phyloP scores from a whole-genome alignment of 192 early-diverging fungal genomes.

The Entomortierella chlamydospora region DNA sequence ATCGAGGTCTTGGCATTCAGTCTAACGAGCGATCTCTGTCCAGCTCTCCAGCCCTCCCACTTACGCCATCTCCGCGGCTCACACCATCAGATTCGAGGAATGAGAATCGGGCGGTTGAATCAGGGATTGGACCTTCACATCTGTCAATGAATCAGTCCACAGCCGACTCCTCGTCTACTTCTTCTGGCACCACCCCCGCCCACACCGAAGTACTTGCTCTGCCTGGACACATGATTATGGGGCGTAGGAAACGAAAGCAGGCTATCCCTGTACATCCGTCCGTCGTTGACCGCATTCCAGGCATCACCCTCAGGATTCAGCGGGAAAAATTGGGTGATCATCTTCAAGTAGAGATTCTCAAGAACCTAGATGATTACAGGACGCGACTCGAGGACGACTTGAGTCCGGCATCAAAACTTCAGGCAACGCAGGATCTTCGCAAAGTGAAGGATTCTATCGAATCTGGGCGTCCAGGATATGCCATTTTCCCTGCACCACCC shows the following conservation, averaged over 20 bases:
- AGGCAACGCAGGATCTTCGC: slow-evolving; percentile 33
- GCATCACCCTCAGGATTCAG: slow-evolving; percentile 46
- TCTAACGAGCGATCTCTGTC: slow-evolving; percentile 29
- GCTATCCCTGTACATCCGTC: slow-evolving; percentile 47
- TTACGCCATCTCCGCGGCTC: slow-evolving; percentile 35
- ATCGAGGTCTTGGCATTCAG: not conserved
- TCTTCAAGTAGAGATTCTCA: slow-evolving; percentile 50
- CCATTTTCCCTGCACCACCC: slow-evolving; percentile 16
- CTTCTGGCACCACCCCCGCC: not conserved
- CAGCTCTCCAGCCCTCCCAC: slow-evolving; percentile 26
- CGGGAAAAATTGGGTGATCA: slow-evolving; percentile 34
- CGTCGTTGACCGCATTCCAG: slow-evolving; percentile 45
- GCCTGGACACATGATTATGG: slow-evolving; percentile 3
- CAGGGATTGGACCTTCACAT: not conserved
- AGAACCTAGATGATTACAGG: slow-evolving; percentile 37
- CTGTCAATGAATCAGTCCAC: slow-evolving; percentile 2
- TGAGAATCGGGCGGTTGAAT: slow-evolving; percentile 4
- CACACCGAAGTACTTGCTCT: not conserved
- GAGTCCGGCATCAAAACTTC: slow-evolving; percentile 13
- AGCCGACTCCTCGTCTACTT: not conserved
- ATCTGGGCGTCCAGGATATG: slow-evolving; percentile 42
- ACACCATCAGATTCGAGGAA: slow-evolving; percentile 9
- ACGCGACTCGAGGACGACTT: not conserved
- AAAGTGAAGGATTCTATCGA: slow-evolving; percentile 45
- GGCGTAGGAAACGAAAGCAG: slow-evolving; percentile 47